Evolutionary conservation across 2,329 filamentous ascomycete species (phyloP).

Genomic region (Leptodontidium sp.): DNA sequence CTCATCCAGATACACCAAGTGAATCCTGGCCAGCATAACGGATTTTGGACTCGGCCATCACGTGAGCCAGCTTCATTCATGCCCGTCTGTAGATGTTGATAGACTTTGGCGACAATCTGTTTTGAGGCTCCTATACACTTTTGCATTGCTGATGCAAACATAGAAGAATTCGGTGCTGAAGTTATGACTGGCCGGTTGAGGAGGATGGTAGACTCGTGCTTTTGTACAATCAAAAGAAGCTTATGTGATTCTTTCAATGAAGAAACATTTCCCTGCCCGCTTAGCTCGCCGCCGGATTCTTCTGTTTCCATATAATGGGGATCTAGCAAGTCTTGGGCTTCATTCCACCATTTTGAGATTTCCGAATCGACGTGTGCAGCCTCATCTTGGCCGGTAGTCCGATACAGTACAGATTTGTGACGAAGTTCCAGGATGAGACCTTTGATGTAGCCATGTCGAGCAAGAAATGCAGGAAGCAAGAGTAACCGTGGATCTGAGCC

Average conservation of each 20-base stretch:
- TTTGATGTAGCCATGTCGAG: constrained; percentile 53
- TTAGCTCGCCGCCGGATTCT: neutral
- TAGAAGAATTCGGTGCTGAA: constrained; percentile 49
- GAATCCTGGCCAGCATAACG: constrained; percentile 55
- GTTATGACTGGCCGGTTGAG: constrained; percentile 55
- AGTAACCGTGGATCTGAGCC: constrained; percentile 36
- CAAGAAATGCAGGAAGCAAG: constrained; percentile 47
- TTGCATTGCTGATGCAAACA: constrained; percentile 54
- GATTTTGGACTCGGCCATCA: constrained; percentile 33
- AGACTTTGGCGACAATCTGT: constrained; percentile 50
- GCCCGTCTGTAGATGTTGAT: constrained; percentile 35
- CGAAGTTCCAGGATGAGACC: constrained; percentile 57
- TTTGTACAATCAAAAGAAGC: constrained; percentile 50
- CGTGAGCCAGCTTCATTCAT: constrained; percentile 3
- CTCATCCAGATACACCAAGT: constrained; percentile 58
- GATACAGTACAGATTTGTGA: constrained; percentile 54
- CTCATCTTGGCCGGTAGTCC: constrained; percentile 49
- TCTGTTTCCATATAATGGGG: constrained; percentile 36
- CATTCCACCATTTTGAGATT: constrained; percentile 57
- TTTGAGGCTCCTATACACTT: constrained; percentile 55
- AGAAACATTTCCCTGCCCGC: neutral
- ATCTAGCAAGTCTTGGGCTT: constrained; percentile 54
- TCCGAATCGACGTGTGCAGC: constrained; percentile 52
- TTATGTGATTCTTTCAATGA: constrained; percentile 47
- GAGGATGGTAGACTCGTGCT: constrained; percentile 56